These are phyloP conservation scores for Fusarium mundagurra DNA, from an alignment of 2,329 filamentous ascomycete genomes.

Conservation along the genomic window DNA sequence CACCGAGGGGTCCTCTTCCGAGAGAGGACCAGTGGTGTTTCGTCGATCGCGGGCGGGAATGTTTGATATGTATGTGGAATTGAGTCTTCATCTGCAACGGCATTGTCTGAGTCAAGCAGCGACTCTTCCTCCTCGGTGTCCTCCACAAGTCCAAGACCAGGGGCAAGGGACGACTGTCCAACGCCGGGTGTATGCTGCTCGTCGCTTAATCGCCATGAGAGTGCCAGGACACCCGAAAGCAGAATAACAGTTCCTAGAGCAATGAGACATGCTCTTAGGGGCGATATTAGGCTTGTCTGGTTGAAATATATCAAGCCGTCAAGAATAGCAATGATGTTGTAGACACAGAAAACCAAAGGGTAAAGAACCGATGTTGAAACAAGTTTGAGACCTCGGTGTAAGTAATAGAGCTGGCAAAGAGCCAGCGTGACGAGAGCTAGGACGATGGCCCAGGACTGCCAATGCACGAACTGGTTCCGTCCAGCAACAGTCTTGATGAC, in stretches of 20 bases:
- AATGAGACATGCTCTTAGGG: conserved; percentile 81
- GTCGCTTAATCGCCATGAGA: conserved; percentile 93
- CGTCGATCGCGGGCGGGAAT: conserved; percentile 53
- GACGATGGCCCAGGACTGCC: conserved; percentile 94
- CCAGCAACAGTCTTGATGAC: conserved; percentile 87
- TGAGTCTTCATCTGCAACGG: conserved; percentile 54
- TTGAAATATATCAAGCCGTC: conserved; percentile 97
- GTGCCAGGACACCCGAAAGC: conserved; percentile 84
- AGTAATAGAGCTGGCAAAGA: conserved; percentile 91
- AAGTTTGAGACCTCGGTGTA: conserved; percentile 92
- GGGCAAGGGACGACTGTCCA: conserved; percentile 76
- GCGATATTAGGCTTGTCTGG: conserved; percentile 82
- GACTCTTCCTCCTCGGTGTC: conserved; percentile 69
- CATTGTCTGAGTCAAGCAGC: conserved; percentile 59
- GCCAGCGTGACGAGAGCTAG: conserved; percentile 83
- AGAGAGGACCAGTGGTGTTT: conserved; percentile 52
- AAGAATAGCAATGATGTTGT: conserved; percentile 98
- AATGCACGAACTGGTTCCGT: conserved; percentile 92
- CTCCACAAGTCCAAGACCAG: conserved; percentile 84
- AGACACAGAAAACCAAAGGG: conserved; percentile 96
- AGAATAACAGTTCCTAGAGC: conserved; percentile 87
- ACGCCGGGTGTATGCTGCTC: conserved; percentile 71
- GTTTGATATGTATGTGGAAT: conserved; percentile 56
- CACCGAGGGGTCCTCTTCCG: conserved; percentile 63
- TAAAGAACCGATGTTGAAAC: conserved; percentile 96